Conservation (phyloP, 169 alveolate species). For the Miamiensis avidus region DNA sequence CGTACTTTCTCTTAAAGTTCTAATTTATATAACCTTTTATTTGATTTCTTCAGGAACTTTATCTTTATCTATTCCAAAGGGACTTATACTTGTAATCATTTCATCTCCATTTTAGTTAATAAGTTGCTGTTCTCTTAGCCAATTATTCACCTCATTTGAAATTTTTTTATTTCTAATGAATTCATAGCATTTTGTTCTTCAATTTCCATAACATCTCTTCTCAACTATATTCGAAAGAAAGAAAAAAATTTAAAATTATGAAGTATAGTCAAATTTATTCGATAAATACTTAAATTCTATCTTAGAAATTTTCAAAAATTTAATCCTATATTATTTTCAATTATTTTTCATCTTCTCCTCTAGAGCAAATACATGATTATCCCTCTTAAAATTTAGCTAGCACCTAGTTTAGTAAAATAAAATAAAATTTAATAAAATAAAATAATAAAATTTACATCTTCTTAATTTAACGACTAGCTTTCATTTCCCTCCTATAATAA, state of each 20-base stretch:
- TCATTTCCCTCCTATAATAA: slow-evolving; percentile 36
- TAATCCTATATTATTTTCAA: slow-evolving; percentile 56
- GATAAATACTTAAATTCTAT: slow-evolving; percentile 48
- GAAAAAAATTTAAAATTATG: too few relatives aligned
- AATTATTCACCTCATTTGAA: slow-evolving; percentile 53
- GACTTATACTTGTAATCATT: slow-evolving; percentile 7
- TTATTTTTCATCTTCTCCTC: slow-evolving; percentile 51
- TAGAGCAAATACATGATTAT: slow-evolving; percentile 41
- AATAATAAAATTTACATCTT: slow-evolving; percentile 16
- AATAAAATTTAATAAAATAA: slow-evolving; percentile 3
- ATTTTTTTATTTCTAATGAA: slow-evolving; percentile 68
- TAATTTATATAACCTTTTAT: slow-evolving; percentile 41
- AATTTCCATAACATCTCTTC: slow-evolving; percentile 67
- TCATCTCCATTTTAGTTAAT: not conserved
- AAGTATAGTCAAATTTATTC: too few relatives aligned
- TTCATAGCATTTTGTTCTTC: slow-evolving; percentile 76
- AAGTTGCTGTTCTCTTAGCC: slow-evolving; percentile 17
- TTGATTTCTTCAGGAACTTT: slow-evolving; percentile 45
- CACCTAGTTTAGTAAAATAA: not conserved
- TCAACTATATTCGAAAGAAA: slow-evolving; percentile 2
- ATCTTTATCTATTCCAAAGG: slow-evolving; percentile 16
- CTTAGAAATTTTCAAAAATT: slow-evolving; percentile 64
- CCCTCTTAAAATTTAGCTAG: slow-evolving; percentile 5
- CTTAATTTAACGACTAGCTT: not conserved
- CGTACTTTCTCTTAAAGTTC: slow-evolving; percentile 61